Evolutionary conservation across 179 eudicot genomes (phyloP), one percentile per base, ranked within the genome.

Genomic region (Beta lomatogona): DNA sequence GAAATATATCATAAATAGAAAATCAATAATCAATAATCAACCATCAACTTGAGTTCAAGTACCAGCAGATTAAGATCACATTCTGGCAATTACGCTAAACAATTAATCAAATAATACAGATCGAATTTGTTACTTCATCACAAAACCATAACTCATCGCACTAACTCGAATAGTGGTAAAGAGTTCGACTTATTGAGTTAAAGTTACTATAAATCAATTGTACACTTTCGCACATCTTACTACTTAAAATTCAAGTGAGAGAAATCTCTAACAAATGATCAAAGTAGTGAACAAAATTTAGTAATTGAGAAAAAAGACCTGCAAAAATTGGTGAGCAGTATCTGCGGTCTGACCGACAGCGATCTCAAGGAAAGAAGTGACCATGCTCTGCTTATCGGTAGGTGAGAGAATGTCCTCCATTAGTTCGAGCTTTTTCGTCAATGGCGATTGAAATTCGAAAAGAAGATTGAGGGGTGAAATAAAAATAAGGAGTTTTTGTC

Each of bases 271-370:
- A 31, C 36, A 55, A 41, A n/a, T 2, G 6, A 64, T 6, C 2
- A 44, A 70, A 75, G 9, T 7, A 41, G 44, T 8, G n/a, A 36
- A 81, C 15, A 48, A 46, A 46, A 15, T 5, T n/a, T 3, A 22
- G 21, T 21, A 15, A 54, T 1, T 41, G 6, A 22, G 31, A 15
- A 52, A 5, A 48, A 63, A 65, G 2, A 91, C 99, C 97, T 93
- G 91, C 53, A 95, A 86, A 84, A 95, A 95, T 83, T 90, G 99
- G 59, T 85, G 92, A 81, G 99, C 99, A 41, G 97, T 95, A 11
- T 89, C 93, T n/a, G 89, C 82, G 31, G 95, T 89, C 86, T 95
- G 95, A 58, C 97, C 99, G 5, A 89, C 99, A 63, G 98, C 97
- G 81, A 95, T 91, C 85, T 95, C 99, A 50, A 95, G 92, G 82